These are phyloP conservation scores for Schoenoplectus triqueter DNA, from an alignment of 202 grass and related monocot genomes.

Conservation along the genomic window DNA sequence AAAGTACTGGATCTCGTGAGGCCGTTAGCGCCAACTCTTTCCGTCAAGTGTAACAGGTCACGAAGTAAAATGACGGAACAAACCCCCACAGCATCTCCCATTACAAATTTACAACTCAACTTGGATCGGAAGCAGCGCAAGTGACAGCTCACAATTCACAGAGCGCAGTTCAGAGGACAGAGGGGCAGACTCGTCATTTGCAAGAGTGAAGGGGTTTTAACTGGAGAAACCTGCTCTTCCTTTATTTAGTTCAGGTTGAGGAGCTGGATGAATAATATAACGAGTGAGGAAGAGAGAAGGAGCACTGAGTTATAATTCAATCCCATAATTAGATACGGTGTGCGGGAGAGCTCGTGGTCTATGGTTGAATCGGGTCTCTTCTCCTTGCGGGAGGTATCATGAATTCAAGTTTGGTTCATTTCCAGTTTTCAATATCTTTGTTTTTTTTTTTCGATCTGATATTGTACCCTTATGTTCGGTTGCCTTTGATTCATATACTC, in stretches of 20 bases:
- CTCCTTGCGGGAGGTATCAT: slow-evolving; percentile 37
- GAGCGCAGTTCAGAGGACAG: neutral
- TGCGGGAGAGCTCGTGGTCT: slow-evolving; percentile 3
- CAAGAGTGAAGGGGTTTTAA: neutral
- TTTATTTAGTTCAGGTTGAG: slow-evolving; percentile 38
- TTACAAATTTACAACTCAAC: neutral
- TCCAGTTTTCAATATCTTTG: neutral
- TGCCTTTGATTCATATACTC: slow-evolving; percentile 16
- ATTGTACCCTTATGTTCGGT: slow-evolving; percentile 10
- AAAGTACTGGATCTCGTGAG: slow-evolving; percentile 25
- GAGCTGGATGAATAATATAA: neutral
- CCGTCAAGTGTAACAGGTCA: neutral
- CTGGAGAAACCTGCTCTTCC: slow-evolving; percentile 28
- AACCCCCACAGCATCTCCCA: neutral
- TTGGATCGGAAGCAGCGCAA: neutral
- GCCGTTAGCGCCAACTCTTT: slow-evolving; percentile 31
- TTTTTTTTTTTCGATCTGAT: neutral
- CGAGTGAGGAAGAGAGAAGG: slow-evolving; percentile 8
- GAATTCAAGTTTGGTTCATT: neutral
- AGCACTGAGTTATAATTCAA: slow-evolving; percentile 21
- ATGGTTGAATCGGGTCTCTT: slow-evolving; percentile 41
- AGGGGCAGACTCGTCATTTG: slow-evolving; percentile 33
- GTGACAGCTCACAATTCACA: neutral
- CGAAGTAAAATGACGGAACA: slow-evolving; percentile 24
- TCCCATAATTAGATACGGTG: slow-evolving; percentile 30